Conservation (phyloP, 2,329 filamentous ascomycete genomes). For the Aspergillus costaricaensis region DNA sequence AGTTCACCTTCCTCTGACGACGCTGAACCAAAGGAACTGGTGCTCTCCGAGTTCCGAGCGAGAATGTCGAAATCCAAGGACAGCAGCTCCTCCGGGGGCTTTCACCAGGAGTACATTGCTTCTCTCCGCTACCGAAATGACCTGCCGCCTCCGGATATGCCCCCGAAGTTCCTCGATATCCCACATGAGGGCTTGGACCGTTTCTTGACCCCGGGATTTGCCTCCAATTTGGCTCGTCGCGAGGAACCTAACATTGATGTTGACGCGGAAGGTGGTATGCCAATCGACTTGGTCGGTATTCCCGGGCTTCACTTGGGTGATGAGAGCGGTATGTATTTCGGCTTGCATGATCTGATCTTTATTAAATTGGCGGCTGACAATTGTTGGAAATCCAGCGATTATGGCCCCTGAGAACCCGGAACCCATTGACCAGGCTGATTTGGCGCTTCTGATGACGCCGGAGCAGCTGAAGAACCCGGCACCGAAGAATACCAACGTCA, state of each 20-base stretch:
- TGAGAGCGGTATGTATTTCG: slow-evolving; percentile 70
- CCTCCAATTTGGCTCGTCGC: slow-evolving; percentile 82
- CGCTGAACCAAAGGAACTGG: background rate
- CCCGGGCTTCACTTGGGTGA: slow-evolving; percentile 94
- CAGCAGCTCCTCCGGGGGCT: slow-evolving; percentile 45
- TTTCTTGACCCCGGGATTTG: slow-evolving; percentile 88
- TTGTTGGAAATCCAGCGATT: slow-evolving; percentile 62
- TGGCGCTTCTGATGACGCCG: slow-evolving; percentile 78
- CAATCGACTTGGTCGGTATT: slow-evolving; percentile 90
- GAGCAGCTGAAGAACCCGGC: slow-evolving; percentile 83
- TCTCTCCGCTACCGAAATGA: slow-evolving; percentile 94
- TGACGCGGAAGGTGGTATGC: slow-evolving; percentile 97
- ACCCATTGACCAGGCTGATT: slow-evolving; percentile 78
- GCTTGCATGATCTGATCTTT: background rate
- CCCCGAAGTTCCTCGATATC: slow-evolving; percentile 95
- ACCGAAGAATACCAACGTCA: slow-evolving; percentile 74
- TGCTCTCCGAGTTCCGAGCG: background rate
- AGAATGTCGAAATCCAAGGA: slow-evolving; percentile 46
- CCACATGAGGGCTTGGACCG: slow-evolving; percentile 88
- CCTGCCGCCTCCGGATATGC: slow-evolving; percentile 88
- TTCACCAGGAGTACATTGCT: slow-evolving; percentile 95
- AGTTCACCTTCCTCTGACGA: slow-evolving; percentile 9
- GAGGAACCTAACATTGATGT: slow-evolving; percentile 96
- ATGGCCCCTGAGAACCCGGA: slow-evolving; percentile 73
- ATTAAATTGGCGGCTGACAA: slow-evolving; percentile 21